Evolutionary conservation across 2,329 filamentous ascomycete genomes (phyloP).

Genomic region (Stachybotrys chartarum): DNA sequence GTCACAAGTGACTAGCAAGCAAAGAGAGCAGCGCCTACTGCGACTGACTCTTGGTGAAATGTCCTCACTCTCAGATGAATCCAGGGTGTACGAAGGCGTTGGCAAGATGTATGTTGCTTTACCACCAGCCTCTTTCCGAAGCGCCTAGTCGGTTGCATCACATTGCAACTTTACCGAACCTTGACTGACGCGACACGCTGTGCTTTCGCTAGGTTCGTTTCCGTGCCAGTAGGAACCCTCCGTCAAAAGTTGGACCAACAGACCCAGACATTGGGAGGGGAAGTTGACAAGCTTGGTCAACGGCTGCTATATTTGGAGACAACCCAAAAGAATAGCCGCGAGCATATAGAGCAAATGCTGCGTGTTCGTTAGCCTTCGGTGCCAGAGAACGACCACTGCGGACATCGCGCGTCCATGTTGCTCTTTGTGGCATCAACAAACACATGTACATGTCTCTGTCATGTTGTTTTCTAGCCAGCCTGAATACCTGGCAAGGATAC

Average conservation of each 20-base stretch:
- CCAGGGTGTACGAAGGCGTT: conserved; percentile 86
- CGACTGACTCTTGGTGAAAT: conserved; percentile 84
- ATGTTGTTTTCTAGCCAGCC: too few species aligned
- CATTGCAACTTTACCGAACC: not conserved
- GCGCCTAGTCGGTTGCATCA: not conserved
- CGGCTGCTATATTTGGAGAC: conserved; percentile 90
- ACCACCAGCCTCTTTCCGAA: not conserved
- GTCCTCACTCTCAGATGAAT: conserved; percentile 64
- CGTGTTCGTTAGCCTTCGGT: conserved; percentile 11
- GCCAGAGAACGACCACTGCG: too few species aligned
- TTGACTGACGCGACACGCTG: too few species aligned
- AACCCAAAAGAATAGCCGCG: conserved; percentile 87
- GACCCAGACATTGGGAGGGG: conserved; percentile 65
- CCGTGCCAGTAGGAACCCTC: conserved; percentile 64
- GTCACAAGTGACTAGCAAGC: conserved; percentile 76
- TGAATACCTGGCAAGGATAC: too few species aligned
- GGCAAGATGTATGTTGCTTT: conserved; percentile 77
- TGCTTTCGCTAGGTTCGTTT: conserved; percentile 67
- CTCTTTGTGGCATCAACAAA: too few species aligned
- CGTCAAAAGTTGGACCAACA: conserved; percentile 71
- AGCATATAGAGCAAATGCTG: conserved; percentile 86
- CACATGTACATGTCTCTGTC: too few species aligned
- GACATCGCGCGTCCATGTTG: too few species aligned
- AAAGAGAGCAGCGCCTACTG: conserved; percentile 80
- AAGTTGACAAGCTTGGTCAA: conserved; percentile 78